These are phyloP conservation scores for Sanguinoderma infundibulare DNA, from an alignment of 1,284 basidiomycete species.

Conservation along the genomic window DNA sequence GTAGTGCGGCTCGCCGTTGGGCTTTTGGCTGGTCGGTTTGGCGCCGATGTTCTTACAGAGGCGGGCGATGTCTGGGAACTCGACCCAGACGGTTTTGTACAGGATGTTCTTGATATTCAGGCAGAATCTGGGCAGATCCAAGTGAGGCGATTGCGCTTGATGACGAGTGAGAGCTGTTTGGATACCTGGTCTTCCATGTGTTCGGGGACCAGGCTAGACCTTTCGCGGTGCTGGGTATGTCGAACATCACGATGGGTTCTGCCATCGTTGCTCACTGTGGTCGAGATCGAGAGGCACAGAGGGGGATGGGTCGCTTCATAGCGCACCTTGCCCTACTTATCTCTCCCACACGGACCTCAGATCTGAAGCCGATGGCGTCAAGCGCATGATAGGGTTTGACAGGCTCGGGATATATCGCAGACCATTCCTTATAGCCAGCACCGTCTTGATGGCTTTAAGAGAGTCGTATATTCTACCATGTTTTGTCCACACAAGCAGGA, in stretches of 20 bases:
- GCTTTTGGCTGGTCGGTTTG: conserved; percentile 25
- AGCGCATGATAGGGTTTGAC: too few relatives aligned
- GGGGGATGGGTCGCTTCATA: too few relatives aligned
- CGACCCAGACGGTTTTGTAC: conserved; percentile 22
- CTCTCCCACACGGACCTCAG: too few relatives aligned
- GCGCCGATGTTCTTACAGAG: conserved; percentile 34
- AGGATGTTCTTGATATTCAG: conserved; percentile 40
- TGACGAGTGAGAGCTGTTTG: background rate
- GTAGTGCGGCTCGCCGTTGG: conserved; percentile 35
- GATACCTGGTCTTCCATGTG: conserved; percentile 30
- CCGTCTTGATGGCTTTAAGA: too few relatives aligned
- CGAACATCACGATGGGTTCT: conserved; percentile 16
- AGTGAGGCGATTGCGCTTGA: background rate
- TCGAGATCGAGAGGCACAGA: too few relatives aligned
- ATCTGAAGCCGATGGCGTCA: too few relatives aligned
- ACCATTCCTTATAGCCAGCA: too few relatives aligned
- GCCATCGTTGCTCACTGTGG: too few relatives aligned
- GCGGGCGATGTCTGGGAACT: conserved; percentile 40
- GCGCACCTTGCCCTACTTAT: too few relatives aligned
- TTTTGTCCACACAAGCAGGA: too few relatives aligned
- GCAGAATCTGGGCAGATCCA: conserved; percentile 28
- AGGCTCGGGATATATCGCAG: too few relatives aligned
- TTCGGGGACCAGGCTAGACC: conserved; percentile 21
- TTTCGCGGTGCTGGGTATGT: conserved; percentile 2
- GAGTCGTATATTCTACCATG: too few relatives aligned